Percentiles rank a stretch among this genome's conserved stretches.
These are phyloP conservation scores for Fimicolochytrium jonesii DNA, from an alignment of 192 early-diverging fungal genomes.

Conservation along the genomic window DNA sequence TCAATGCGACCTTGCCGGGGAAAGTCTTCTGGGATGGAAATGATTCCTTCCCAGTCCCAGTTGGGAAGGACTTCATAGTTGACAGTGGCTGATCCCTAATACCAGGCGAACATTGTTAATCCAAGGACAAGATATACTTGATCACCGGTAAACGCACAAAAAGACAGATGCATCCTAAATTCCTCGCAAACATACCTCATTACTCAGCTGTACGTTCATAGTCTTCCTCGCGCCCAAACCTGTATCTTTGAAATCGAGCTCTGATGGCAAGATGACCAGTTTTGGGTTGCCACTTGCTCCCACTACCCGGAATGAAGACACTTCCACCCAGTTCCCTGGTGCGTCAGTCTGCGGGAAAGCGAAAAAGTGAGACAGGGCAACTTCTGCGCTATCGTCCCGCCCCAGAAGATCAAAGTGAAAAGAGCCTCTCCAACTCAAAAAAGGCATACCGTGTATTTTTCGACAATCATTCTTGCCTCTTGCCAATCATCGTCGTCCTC, in stretches of 20 bases:
- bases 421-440: too few relatives aligned
- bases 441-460: conserved; percentile 36
- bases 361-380: too few relatives aligned
- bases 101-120: not conserved
- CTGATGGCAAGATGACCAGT: conserved; percentile 28
- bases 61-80: conserved; percentile 33
- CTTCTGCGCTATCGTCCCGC: too few relatives aligned
- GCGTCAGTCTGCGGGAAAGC: too few relatives aligned
- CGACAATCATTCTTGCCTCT: conserved; percentile 46
- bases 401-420: too few relatives aligned
- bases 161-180: too few relatives aligned
- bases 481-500: conserved; percentile 53
- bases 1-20: conserved; percentile 30
- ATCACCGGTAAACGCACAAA: too few relatives aligned
- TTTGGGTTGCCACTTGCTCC: conserved; percentile 49
- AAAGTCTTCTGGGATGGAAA: conserved; percentile 17
- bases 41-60: conserved; percentile 36
- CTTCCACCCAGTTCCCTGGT: conserved; percentile 44
- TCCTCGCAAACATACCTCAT: conserved; percentile 32
- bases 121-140: too few relatives aligned
- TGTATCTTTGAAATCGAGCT: conserved; percentile 40
- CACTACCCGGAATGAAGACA: conserved; percentile 40
- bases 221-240: conserved; percentile 30
- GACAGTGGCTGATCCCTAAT: conserved; percentile 39
- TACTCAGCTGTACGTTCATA: conserved; percentile 19